Evolutionary conservation across 371 early-diverging fungal genomes (phyloP), one percentile per base, ranked within the genome.

Genomic region (Circinella minor): DNA sequence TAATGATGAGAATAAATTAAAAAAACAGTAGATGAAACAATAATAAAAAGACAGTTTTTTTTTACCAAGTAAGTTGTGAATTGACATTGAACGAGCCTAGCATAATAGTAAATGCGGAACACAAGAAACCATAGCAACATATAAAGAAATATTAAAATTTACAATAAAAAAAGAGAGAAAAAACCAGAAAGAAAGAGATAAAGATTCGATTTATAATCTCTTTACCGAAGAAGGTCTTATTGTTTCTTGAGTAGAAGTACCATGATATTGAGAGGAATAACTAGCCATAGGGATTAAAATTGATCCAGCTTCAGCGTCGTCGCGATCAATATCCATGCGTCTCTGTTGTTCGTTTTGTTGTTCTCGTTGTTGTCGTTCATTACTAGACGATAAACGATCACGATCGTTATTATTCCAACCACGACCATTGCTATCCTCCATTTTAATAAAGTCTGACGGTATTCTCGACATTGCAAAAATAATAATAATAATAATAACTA

Each of bases 241-340:
- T 57, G 7, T 14, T 57, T 57, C 43, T 43, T 43, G 43, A 43
- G 43, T 43, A 9, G 43, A 5, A 51, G 51, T 13, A 7, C 7
- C 4, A 11, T 3, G 43, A 34, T n/a, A 18, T 0, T 7, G 57
- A 27, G 57, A 13, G 6, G 57, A n/a, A 54, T 75, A 72, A 37
- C 77, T 77, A 4, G 82, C 76, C 4, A 82, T 63, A 18, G 82
- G 67, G 63, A 79, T 78, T 20, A 82, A 63, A 38, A 82, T 82
- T 39, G 79, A 77, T 27, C 82, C 76, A 18, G 80, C 80, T 70
- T 82, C 82, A 17, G 71, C 76, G 57, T 79, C 78, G n/a, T 78
- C 78, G 3, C 61, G 63, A 47, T 77, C 64, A n/a, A 75, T 34
- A 37, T 71, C 69, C 66, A 69, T 65, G 34, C 65, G 36, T 27